Conservation (phyloP, 2,329 filamentous ascomycete genomes). For the Xylaria sp. region DNA sequence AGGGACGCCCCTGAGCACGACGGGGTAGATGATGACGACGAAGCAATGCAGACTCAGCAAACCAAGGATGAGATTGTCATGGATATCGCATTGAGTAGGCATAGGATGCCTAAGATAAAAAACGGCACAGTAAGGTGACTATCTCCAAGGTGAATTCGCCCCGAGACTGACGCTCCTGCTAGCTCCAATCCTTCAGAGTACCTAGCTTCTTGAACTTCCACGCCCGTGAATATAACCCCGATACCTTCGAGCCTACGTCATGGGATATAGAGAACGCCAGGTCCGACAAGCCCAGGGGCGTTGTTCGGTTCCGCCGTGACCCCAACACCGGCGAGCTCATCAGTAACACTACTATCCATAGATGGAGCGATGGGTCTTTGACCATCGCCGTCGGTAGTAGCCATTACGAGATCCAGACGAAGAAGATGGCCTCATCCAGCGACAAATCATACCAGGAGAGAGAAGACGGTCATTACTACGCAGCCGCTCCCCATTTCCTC, state of each 20-base stretch:
- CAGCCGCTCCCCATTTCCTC: constrained; percentile 75
- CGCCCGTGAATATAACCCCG: constrained; percentile 72
- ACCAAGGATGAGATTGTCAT: constrained; percentile 67
- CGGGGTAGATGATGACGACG: constrained; percentile 54
- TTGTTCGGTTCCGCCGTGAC: constrained; percentile 76
- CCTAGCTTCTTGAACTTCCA: constrained; percentile 78
- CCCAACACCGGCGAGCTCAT: constrained; percentile 72
- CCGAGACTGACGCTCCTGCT: constrained; percentile 38
- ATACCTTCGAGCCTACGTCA: constrained; percentile 70
- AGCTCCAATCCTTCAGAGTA: constrained; percentile 77
- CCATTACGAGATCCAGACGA: constrained; percentile 79
- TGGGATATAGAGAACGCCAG: constrained; percentile 65
- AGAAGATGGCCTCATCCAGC: constrained; percentile 71
- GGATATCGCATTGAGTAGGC: constrained; percentile 73
- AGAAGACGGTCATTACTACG: constrained; percentile 80
- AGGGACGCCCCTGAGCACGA: constrained; percentile 57
- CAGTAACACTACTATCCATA: constrained; percentile 79
- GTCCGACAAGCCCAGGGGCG: constrained; percentile 68
- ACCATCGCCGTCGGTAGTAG: constrained; percentile 79
- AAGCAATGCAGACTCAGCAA: constrained; percentile 54
- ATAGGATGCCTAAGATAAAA: constrained; percentile 75
- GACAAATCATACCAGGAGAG: constrained; percentile 71
- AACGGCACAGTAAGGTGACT: constrained; percentile 70
- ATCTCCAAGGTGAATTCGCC: neutral
- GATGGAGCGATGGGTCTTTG: constrained; percentile 82